Evolutionary conservation across 768 basidiomycete genomes (phyloP).

Genomic region (Mycena olivaceomarginata): DNA sequence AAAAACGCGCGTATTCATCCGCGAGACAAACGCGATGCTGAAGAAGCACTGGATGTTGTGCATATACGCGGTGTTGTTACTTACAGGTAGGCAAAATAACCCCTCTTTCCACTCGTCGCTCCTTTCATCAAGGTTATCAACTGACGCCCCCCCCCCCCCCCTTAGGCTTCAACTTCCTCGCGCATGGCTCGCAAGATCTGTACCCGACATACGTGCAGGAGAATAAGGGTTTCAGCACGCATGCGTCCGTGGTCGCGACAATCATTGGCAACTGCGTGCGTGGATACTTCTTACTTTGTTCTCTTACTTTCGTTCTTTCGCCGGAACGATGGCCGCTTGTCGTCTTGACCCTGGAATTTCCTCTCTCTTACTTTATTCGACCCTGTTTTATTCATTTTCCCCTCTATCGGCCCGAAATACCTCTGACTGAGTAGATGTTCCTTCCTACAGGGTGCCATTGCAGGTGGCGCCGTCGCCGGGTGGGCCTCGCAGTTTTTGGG

Average conservation of each 20-base stretch:
- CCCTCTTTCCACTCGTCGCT: not conserved
- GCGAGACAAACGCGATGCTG: slow-evolving; percentile 85
- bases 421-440: slow-evolving; percentile 11
- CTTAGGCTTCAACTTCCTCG: slow-evolving; percentile 85
- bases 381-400: slow-evolving; percentile 1
- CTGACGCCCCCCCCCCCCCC: not conserved
- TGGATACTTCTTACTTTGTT: slow-evolving; percentile 33
- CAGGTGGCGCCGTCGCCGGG: slow-evolving; percentile 85
- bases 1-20: slow-evolving; percentile 84
- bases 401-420: slow-evolving; percentile 11
- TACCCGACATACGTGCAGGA: slow-evolving; percentile 79
- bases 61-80: slow-evolving; percentile 89
- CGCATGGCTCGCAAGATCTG: slow-evolving; percentile 76
- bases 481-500: slow-evolving; percentile 85
- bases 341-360: slow-evolving; percentile 18
- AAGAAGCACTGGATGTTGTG: slow-evolving; percentile 88
- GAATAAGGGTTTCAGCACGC: slow-evolving; percentile 70
- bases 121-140: not conserved
- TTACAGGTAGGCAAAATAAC: slow-evolving; percentile 67
- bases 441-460: slow-evolving; percentile 53
- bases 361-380: slow-evolving; percentile 17
- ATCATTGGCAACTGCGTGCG: slow-evolving; percentile 75
- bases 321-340: slow-evolving; percentile 16
- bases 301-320: slow-evolving; percentile 10
- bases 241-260: slow-evolving; percentile 75